These are phyloP conservation scores for Arabis hirsuta DNA, from an alignment of 345 rosid genomes.

Conservation along the genomic window DNA sequence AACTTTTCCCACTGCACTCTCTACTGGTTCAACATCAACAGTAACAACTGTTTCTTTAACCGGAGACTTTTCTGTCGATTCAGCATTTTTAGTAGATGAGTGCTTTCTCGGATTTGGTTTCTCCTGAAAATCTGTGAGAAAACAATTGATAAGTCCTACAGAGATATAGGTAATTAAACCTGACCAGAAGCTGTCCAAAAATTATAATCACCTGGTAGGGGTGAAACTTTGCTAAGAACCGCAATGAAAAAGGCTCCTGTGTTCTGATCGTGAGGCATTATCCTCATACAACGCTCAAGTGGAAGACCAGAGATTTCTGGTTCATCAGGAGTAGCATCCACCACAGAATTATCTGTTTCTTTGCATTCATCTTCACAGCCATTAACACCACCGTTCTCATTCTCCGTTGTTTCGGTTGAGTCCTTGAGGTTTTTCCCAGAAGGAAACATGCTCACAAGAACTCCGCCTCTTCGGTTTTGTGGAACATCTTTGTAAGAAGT, in stretches of 20 bases:
- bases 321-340: conserved; percentile 44
- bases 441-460: conserved; percentile 89
- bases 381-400: conserved; percentile 24
- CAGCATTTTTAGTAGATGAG: conserved; percentile 38
- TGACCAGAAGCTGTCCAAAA: background rate
- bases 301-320: conserved; percentile 75
- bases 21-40: conserved; percentile 47
- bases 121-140: conserved; percentile 55
- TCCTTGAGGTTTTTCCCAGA: conserved; percentile 52
- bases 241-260: conserved; percentile 96
- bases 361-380: conserved; percentile 31
- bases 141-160: background rate
- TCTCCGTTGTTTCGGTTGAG: conserved; percentile 18
- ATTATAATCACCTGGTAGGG: conserved; percentile 63
- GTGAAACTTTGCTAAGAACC: conserved; percentile 73
- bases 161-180: background rate
- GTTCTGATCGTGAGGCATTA: conserved; percentile 97
- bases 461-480: conserved; percentile 57
- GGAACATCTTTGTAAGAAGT: conserved; percentile 72
- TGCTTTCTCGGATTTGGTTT: conserved; percentile 41
- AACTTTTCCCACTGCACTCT: conserved; percentile 44
- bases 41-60: conserved; percentile 40
- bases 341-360: conserved; percentile 28
- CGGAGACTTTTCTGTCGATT: conserved; percentile 40
- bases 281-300: conserved; percentile 91